Conservation (phyloP, 768 basidiomycete species). For the Russula sp. region DNA sequence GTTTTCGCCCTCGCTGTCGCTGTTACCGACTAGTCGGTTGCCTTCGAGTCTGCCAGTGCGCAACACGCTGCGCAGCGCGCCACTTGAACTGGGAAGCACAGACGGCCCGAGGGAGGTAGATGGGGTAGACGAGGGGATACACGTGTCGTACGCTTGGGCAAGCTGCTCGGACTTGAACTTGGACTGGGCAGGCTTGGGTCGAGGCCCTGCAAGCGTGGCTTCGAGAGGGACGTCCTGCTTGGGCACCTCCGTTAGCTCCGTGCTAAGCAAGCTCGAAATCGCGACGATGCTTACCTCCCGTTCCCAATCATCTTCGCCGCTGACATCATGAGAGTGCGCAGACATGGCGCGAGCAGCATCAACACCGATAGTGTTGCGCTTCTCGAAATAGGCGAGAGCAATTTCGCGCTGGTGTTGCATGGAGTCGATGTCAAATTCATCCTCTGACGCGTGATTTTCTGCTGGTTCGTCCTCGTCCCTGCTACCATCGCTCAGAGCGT, state of each 20-base stretch:
- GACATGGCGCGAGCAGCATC: constrained; percentile 48
- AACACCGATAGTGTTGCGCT: constrained; percentile 50
- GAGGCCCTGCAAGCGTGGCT: constrained; percentile 34
- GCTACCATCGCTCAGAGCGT: constrained; percentile 14
- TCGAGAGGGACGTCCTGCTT: constrained; percentile 42
- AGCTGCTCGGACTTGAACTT: constrained; percentile 55
- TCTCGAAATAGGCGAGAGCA: constrained; percentile 62
- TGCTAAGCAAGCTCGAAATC: constrained; percentile 1
- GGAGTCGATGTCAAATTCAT: constrained; percentile 53
- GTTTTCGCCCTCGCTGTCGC: constrained; percentile 30
- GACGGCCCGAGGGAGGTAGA: constrained; percentile 31
- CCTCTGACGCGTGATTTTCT: constrained; percentile 42
- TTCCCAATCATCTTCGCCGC: constrained; percentile 37
- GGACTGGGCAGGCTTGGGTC: constrained; percentile 49
- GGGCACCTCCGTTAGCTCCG: not conserved
- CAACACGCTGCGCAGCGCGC: constrained; percentile 27
- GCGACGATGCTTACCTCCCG: constrained; percentile 34
- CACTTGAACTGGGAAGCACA: constrained; percentile 29
- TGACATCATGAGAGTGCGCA: constrained; percentile 37
- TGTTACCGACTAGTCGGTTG: constrained; percentile 28
- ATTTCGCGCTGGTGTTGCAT: constrained; percentile 71
- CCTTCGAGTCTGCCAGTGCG: constrained; percentile 30
- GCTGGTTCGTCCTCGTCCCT: constrained; percentile 22
- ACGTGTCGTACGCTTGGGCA: constrained; percentile 18
- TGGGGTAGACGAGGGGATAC: constrained; percentile 18